phyloP scores from a whole-genome alignment of 192 early-diverging fungal species.

The Podila epicladia region DNA sequence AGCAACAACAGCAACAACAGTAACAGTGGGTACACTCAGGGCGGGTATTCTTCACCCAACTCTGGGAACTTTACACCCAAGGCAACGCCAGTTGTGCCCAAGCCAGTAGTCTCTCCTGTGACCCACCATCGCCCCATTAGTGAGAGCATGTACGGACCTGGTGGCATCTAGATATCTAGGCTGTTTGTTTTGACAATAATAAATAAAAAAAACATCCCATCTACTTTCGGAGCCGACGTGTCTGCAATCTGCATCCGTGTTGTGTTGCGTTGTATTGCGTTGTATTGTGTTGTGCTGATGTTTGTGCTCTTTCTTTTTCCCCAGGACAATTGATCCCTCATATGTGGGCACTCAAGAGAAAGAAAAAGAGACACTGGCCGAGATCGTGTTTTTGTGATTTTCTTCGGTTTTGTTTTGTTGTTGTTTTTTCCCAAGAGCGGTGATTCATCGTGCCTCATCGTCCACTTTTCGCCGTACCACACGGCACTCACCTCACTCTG shows the following conservation, averaged over 20 bases:
- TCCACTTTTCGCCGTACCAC: not conserved
- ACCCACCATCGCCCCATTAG: not conserved
- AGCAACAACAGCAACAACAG: not conserved
- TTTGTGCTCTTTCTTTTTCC: too few species aligned
- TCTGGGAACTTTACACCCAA: slow-evolving; percentile 10
- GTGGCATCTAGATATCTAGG: slow-evolving; percentile 9
- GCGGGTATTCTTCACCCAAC: not conserved
- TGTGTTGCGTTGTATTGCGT: too few species aligned
- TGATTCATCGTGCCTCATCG: slow-evolving; percentile 42
- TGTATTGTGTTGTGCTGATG: too few species aligned
- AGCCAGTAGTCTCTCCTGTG: slow-evolving; percentile 16
- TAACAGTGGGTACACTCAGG: not conserved
- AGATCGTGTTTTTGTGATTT: not conserved
- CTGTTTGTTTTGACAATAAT: too few species aligned
- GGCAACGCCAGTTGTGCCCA: slow-evolving; percentile 32
- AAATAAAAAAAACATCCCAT: too few species aligned
- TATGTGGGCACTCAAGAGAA: too few species aligned
- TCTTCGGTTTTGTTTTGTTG: not conserved
- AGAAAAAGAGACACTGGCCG: not conserved
- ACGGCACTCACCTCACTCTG: too few species aligned
- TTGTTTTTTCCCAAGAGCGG: not conserved
- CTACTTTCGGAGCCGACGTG: too few species aligned
- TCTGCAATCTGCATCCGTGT: too few species aligned
- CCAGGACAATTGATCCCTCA: too few species aligned
- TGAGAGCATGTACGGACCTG: slow-evolving; percentile 36